A percentile compares a stretch with the other conserved stretches of the same genome.
Evolutionary conservation across 352 stramenopile genomes (phyloP).

Genomic region (Pythium folliculosum): DNA sequence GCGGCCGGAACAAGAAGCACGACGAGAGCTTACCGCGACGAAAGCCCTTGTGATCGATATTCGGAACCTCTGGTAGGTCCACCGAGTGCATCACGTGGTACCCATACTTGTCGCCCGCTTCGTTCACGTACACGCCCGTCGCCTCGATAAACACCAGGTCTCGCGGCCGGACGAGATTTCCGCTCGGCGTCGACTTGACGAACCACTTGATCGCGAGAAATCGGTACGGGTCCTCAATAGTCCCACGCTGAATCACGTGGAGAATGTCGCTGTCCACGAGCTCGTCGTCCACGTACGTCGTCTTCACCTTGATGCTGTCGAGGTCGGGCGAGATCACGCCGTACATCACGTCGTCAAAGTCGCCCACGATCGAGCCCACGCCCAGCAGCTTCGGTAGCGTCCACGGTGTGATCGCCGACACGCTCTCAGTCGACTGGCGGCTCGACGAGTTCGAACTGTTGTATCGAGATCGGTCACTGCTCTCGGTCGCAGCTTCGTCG

Average conservation of each 20-base stretch:
- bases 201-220: slow-evolving; percentile 33
- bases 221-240: slow-evolving; percentile 22
- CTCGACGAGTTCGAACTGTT: slow-evolving; percentile 30
- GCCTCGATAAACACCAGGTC: slow-evolving; percentile 50
- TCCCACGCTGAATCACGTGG: slow-evolving; percentile 42
- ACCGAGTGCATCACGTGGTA: slow-evolving; percentile 45
- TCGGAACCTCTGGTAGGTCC: slow-evolving; percentile 26
- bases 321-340: slow-evolving; percentile 46
- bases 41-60: slow-evolving; percentile 7
- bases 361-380: slow-evolving; percentile 26
- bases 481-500: not conserved
- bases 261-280: slow-evolving; percentile 42
- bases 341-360: slow-evolving; percentile 35
- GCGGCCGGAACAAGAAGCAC: slow-evolving; percentile 21
- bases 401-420: slow-evolving; percentile 20
- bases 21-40: slow-evolving; percentile 16
- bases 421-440: slow-evolving; percentile 20
- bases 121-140: slow-evolving; percentile 38
- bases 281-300: slow-evolving; percentile 50
- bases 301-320: slow-evolving; percentile 50
- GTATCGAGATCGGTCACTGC: slow-evolving; percentile 22
- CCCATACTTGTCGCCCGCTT: slow-evolving; percentile 39
- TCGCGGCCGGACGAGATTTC: slow-evolving; percentile 30
- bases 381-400: slow-evolving; percentile 23
- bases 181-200: slow-evolving; percentile 17